Evolutionary conservation across 768 basidiomycete genomes (phyloP), one percentile per base, ranked within the genome.

Genomic region (Cantharellus anzutake): DNA sequence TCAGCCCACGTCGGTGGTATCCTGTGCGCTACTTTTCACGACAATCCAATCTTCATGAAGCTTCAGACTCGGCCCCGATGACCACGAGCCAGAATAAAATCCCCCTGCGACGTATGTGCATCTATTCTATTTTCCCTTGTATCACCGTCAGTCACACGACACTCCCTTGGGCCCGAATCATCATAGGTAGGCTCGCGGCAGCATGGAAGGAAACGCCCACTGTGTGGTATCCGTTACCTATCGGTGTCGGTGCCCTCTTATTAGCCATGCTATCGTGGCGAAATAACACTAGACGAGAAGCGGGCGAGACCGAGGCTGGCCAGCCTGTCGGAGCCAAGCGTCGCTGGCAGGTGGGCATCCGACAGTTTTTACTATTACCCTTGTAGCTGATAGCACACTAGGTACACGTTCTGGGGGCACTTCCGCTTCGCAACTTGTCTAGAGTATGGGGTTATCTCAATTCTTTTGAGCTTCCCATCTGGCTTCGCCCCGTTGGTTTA

Each of bases 381-480:
- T 48, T 29, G 11, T 48, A 11, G 44, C 29, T 29, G 11, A 48
- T 11, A 29, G 44, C 44, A 42, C 44, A 16, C 37, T 62, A 89
- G 91, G 90, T 98, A n/a, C 87, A 94, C 71, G 92, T 98, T 53
- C 76, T 98, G 57, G 94, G 93, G 57, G 93, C 93, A 5, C 78
- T 99, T 1, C 96, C 96, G 0, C 78, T 98, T 3, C 82, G 93
- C 48, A 91, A 91, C 62, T 81, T 97, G 68, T 98, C 94, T n/a
- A 84, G 93, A 1, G 71, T 98, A 3, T 98, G 94, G 92, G 96
- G 96, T 3, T 93, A 92, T 70, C 66, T 98, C 62, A 99, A 97
- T 73, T 86, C 86, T 1, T 76, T 93, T 63, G 85, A 91, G 65
- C 79, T 99, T 3, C 96, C 96, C 39, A 76, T 93, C 62, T 99